Evolutionary conservation across 768 basidiomycete species (phyloP), one percentile per base, ranked within the genome.

Genomic region (Phanerochaete sordida): DNA sequence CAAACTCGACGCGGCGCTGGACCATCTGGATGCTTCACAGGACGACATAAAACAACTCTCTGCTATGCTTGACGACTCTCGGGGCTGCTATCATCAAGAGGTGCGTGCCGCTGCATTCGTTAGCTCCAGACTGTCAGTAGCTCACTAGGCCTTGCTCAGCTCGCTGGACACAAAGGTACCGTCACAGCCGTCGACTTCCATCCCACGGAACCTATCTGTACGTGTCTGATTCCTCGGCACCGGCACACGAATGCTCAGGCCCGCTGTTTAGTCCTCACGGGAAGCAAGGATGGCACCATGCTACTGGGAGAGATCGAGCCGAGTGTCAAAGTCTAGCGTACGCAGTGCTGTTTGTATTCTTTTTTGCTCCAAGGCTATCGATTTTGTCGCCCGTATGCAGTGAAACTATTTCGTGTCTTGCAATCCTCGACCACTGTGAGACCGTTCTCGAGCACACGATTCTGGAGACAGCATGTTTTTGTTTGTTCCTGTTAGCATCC

Each of bases 121-220:
- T 11, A 28, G 8, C 16, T 60, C 48, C 47, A 8, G 15, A 28
- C 50, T 52, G 49, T 26, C 31, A 19, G 21, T 12, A 13, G 6
- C 9, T 11, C 8, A 23, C 39, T 24, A 46, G 50, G 33, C 26
- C 58, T 21, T 57, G 48, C 33, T 21, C 61, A 92, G 91, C 81
- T 98, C 58, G 93, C 96, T 39, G 96, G 96, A 13, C 96, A 99
- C 73, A 97, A 93, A 72, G 95, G 96, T 12, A 95, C 95, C 0
- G 95, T 98, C 15, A 95, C 93, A 1, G 79, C 88, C n/a, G 93
- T 94, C 0, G 97, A 96, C 67, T 97, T 96, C 79, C 94, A 96
- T 72, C 95, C 96, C 9, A 93, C 88, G 68, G 95, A 97, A 67
- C 95, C 95, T 12, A 95, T 97, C 72, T 84, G 94, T 96, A 73